These are phyloP conservation scores for Brassica juncea DNA, from an alignment of 345 rosid genomes.

Conservation along the genomic window DNA sequence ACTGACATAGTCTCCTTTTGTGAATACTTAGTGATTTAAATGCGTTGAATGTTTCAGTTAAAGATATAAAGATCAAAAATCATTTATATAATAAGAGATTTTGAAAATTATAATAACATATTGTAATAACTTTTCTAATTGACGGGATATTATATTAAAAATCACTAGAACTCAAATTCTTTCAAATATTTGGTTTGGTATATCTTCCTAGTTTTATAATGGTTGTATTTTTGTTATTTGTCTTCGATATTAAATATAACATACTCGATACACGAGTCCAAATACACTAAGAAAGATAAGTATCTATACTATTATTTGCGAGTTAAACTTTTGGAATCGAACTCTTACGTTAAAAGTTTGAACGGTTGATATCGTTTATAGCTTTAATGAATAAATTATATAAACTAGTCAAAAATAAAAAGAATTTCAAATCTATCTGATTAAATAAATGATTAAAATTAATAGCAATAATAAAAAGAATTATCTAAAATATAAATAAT, in stretches of 20 bases:
- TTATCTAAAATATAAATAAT: no score
- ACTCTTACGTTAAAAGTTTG: no score
- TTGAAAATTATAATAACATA: no score
- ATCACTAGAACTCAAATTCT: neutral
- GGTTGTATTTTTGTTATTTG: neutral
- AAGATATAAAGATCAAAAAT: neutral
- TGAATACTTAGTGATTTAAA: neutral
- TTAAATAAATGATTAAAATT: no score
- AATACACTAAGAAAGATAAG: neutral
- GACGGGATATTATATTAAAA: neutral
- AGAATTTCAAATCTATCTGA: no score
- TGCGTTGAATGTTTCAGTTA: neutral
- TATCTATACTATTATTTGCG: no score
- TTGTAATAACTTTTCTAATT: neutral
- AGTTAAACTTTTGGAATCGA: no score
- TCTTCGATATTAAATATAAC: neutral
- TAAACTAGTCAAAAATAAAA: no score
- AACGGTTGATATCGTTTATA: no score
- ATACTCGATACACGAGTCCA: neutral
- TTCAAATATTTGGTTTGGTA: neutral
- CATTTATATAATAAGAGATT: neutral
- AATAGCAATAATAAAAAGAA: no score
- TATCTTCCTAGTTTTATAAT: neutral
- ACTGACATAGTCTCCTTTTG: neutral
- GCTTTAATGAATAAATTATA: no score